phyloP scores from a whole-genome alignment of 2,329 filamentous ascomycete genomes.

The Dactylellina sp. region DNA sequence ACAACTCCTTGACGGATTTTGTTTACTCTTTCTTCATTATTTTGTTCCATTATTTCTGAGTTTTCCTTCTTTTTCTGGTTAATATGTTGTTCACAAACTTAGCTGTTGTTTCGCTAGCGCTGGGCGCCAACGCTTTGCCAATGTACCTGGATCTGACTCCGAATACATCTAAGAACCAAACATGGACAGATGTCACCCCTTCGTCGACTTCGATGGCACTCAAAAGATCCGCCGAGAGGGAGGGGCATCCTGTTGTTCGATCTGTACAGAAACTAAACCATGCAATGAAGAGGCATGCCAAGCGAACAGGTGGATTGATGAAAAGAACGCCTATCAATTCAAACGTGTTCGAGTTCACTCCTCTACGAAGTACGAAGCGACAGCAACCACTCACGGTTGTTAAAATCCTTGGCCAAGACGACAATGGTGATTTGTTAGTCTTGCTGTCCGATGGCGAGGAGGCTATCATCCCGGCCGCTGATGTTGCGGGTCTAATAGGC shows the following conservation, averaged over 20 bases:
- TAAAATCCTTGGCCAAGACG: slow-evolving; percentile 11
- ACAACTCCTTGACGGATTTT: slow-evolving; percentile 5
- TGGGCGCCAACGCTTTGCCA: slow-evolving; percentile 15
- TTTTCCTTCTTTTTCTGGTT: background rate
- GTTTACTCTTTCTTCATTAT: background rate
- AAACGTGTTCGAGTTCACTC: slow-evolving; percentile 12
- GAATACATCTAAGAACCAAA: slow-evolving; percentile 13
- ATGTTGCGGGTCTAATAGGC: background rate
- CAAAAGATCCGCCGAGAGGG: slow-evolving; percentile 9
- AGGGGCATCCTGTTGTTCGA: slow-evolving; percentile 6
- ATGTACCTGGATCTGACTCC: slow-evolving; percentile 11
- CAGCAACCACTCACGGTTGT: background rate
- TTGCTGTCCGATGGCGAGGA: slow-evolving; percentile 18
- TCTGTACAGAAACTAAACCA: slow-evolving; percentile 14
- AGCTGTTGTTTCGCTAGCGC: slow-evolving; percentile 12
- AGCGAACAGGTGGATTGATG: slow-evolving; percentile 1
- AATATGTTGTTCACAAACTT: slow-evolving; percentile 22
- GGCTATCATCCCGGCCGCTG: slow-evolving; percentile 13
- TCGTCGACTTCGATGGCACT: slow-evolving; percentile 5
- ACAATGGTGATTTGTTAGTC: slow-evolving; percentile 8
- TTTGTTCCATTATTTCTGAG: background rate
- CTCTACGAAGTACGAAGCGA: background rate
- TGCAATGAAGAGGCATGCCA: slow-evolving; percentile 16
- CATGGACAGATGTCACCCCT: slow-evolving; percentile 1
- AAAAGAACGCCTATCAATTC: slow-evolving; percentile 14